Evolutionary conservation across 2,329 filamentous ascomycete species (phyloP).

Genomic region (Dactylonectria estremocensis): DNA sequence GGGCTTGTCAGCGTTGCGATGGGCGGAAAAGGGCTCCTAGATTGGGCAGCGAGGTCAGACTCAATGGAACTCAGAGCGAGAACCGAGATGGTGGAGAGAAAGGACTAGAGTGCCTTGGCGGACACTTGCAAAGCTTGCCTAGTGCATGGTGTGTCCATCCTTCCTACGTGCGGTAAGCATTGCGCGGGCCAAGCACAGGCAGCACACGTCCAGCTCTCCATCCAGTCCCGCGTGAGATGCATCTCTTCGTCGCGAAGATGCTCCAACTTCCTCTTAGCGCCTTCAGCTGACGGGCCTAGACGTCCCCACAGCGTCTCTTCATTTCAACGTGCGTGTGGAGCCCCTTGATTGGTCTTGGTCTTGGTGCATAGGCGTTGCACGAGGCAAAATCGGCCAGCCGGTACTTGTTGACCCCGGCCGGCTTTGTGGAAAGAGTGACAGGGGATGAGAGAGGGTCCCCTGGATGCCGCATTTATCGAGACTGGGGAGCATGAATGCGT

Average conservation of each 20-base stretch:
- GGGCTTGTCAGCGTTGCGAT: not conserved
- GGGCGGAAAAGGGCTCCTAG: not conserved
- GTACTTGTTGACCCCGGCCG: slow-evolving; percentile 13
- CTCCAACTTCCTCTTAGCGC: slow-evolving; percentile 11
- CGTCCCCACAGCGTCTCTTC: slow-evolving; percentile 10
- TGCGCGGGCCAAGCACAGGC: too few species aligned
- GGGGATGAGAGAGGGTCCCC: not conserved
- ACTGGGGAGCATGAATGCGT: not conserved
- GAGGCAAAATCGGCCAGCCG: slow-evolving; percentile 11
- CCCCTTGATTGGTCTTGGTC: not conserved
- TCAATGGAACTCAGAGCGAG: not conserved
- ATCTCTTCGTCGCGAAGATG: not conserved
- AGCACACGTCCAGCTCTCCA: too few species aligned
- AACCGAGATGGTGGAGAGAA: not conserved
- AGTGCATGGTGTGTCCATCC: too few species aligned
- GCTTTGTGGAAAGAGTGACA: not conserved
- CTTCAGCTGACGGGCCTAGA: slow-evolving; percentile 21
- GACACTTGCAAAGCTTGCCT: not conserved
- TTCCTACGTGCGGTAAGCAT: too few species aligned
- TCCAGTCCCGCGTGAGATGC: too few species aligned
- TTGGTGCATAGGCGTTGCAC: slow-evolving; percentile 14
- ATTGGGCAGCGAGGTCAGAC: not conserved
- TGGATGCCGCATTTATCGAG: not conserved
- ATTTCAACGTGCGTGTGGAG: slow-evolving; percentile 11
- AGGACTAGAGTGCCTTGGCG: too few species aligned